Percentiles rank a stretch among this genome's conserved stretches.
phyloP scores from a whole-genome alignment of 768 basidiomycete genomes.

The Polyporus arcularius region DNA sequence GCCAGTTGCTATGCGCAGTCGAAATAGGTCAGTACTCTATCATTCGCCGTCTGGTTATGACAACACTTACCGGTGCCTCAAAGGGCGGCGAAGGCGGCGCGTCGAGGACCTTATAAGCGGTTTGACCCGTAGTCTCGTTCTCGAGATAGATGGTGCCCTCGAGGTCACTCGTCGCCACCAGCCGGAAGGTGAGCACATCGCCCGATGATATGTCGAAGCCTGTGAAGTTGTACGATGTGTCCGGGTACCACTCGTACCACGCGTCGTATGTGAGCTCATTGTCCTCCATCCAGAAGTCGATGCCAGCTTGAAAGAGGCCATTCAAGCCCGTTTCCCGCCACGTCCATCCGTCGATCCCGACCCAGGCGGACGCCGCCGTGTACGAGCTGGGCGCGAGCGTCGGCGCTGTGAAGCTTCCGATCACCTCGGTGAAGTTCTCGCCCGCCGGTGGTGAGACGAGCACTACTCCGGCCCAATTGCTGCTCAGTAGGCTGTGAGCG shows the following conservation, averaged over 20 bases:
- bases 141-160: no score
- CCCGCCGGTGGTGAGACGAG: background rate
- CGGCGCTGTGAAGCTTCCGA: slow-evolving; percentile 28
- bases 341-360: slow-evolving; percentile 33
- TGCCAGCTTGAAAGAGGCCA: slow-evolving; percentile 35
- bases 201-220: background rate
- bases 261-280: slow-evolving; percentile 24
- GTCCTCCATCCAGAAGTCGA: slow-evolving; percentile 29
- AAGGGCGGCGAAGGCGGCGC: no score
- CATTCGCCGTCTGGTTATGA: no score
- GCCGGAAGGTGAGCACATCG: slow-evolving; percentile 21
- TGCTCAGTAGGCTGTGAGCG: background rate
- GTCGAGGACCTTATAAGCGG: no score
- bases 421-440: slow-evolving; percentile 18
- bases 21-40: no score
- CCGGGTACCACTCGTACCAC: slow-evolving; percentile 30
- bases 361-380: slow-evolving; percentile 32
- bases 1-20: no score
- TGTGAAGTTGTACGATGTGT: slow-evolving; percentile 1
- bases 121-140: no score
- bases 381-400: slow-evolving; percentile 26
- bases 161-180: slow-evolving; percentile 12
- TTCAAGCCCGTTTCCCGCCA: slow-evolving; percentile 24
- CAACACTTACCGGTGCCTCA: no score
- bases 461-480: background rate